Evolutionary conservation across 352 stramenopile species (phyloP), one percentile per base, ranked within the genome.

Genomic region (Phytopythium aichiense): DNA sequence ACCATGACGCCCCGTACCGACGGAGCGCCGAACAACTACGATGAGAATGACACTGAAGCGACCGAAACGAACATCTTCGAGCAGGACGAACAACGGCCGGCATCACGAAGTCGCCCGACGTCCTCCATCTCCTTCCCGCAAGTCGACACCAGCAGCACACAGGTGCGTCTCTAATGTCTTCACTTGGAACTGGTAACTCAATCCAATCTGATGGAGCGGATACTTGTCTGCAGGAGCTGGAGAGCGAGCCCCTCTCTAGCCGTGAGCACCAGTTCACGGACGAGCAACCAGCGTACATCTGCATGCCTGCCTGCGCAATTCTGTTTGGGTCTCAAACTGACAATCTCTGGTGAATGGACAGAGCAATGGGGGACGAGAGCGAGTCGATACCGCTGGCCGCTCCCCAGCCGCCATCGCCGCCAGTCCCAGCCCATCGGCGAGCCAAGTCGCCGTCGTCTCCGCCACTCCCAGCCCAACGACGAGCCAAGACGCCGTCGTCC

Each of bases 371-470:
- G 0, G 72, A 58, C 23, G 74, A 84, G 35, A 87, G 79, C 59
- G 58, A 86, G 7, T 40, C 83, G 35, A 72, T 86, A 20, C 76
- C 73, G 45, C 58, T 87, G 25, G 13, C 54, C 15, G 50, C 52
- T 52, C 58, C 22, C 23, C 37, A 42, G 23, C 52, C 53, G n/a
- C 33, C 45, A 42, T 25, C 51, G 12, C 49, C 64, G 2, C 49
- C 62, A 12, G 30, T 65, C 48, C 18, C 28, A 49, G 20, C 50
- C 13, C 50, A 56, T 20, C 50, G 50, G 16, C 50, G 50, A 56
- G 12, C 50, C 22, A 43, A 16, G 28, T 20, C 43, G 2, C 48
- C 51, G 40, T 46, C 51, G 33, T 25, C 51, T 9, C 49, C 64
- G 2, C 49, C 62, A 4, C 25, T 30, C 25, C 25, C 25, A 30